Percentiles rank a stretch among this genome's conserved stretches.
Evolutionary conservation across 768 basidiomycete species (phyloP).

Genomic region (Psilocybe azurescens): DNA sequence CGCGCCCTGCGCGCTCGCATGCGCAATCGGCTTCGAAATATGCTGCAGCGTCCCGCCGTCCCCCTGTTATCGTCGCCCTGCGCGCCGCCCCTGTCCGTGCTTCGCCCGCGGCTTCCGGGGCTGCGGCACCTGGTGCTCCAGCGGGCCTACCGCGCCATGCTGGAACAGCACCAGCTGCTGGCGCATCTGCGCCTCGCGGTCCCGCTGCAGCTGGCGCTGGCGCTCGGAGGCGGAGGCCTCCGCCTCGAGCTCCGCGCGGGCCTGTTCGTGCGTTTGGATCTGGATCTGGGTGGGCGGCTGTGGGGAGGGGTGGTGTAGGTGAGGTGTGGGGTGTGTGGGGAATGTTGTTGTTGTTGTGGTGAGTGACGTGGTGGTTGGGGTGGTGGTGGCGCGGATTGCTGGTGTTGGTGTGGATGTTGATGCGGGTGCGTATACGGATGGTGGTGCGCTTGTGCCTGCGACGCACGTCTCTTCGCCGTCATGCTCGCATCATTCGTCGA

Average conservation of each 20-base stretch:
- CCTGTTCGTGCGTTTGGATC: not conserved
- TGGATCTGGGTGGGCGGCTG: not conserved
- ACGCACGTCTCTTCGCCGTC: too few species aligned
- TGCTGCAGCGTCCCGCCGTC: not conserved
- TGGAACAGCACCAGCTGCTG: not conserved
- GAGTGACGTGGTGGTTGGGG: too few species aligned
- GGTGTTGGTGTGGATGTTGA: not conserved
- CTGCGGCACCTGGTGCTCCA: conserved; percentile 2
- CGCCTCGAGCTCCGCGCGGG: too few species aligned
- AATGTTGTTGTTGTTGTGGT: too few species aligned
- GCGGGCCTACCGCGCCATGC: not conserved
- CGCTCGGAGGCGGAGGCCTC: too few species aligned
- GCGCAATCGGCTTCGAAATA: not conserved
- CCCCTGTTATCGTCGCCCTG: not conserved
- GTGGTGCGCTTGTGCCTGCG: too few species aligned
- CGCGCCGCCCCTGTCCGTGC: not conserved
- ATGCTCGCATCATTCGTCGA: too few species aligned
- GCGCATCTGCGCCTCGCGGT: not conserved
- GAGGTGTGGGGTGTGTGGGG: too few species aligned
- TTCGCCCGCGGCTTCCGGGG: not conserved
- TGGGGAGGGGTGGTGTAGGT: not conserved
- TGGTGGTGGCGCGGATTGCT: not conserved
- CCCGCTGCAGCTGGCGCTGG: too few species aligned
- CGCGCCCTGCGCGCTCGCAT: not conserved
- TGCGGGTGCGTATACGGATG: too few species aligned